These are phyloP conservation scores for Aphanomyces astaci DNA, from an alignment of 352 stramenopile species.

Conservation along the genomic window DNA sequence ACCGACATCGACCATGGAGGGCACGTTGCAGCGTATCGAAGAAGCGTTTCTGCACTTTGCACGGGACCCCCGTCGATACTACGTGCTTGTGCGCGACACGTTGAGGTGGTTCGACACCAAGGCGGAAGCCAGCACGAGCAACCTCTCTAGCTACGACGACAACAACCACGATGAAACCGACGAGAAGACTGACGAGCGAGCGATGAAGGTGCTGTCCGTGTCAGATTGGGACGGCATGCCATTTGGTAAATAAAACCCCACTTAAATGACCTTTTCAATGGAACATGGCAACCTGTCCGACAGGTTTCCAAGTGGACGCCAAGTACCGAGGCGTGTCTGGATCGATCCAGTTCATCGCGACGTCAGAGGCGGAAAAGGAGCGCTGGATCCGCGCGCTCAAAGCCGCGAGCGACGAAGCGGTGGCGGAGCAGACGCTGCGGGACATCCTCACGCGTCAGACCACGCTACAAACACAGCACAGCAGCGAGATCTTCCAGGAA, in stretches of 20 bases:
- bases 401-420: slow-evolving; percentile 49
- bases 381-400: slow-evolving; percentile 50
- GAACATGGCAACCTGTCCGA: background rate
- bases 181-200: background rate
- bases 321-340: background rate
- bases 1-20: slow-evolving; percentile 41
- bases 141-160: background rate
- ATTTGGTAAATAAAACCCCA: background rate
- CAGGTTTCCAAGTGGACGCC: slow-evolving; percentile 37
- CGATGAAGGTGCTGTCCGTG: slow-evolving; percentile 36
- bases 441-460: slow-evolving; percentile 5
- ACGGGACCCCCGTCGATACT: slow-evolving; percentile 27
- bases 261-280: background rate
- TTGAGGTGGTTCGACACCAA: slow-evolving; percentile 31
- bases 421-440: slow-evolving; percentile 38
- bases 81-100: slow-evolving; percentile 32
- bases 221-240: slow-evolving; percentile 34
- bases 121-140: too few species aligned
- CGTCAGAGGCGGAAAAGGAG: slow-evolving; percentile 31
- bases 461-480: background rate
- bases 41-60: slow-evolving; percentile 17
- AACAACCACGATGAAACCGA: slow-evolving; percentile 12
- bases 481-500: slow-evolving; percentile 17
- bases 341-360: slow-evolving; percentile 35
- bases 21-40: slow-evolving; percentile 38